Evolutionary conservation across 345 rosid genomes (phyloP).

Genomic region (Physaria fendleri): DNA sequence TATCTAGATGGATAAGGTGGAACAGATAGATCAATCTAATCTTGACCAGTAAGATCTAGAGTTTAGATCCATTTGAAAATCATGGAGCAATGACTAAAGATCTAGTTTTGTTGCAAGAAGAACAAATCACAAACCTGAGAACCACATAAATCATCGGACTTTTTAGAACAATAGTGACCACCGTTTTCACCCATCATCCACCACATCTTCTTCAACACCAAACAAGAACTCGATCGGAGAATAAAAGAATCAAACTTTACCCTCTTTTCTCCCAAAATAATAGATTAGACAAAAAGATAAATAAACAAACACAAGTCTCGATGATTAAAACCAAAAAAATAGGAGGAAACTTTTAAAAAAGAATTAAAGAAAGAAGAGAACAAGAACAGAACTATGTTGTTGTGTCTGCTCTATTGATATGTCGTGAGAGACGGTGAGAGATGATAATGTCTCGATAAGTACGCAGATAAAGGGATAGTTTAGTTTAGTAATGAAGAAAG

Average conservation of each 20-base stretch:
- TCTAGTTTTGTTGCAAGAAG: not conserved
- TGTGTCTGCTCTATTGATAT: conserved; percentile 4
- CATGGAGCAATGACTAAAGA: conserved; percentile 14
- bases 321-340: not conserved
- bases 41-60: conserved; percentile 12
- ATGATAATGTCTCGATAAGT: conserved; percentile 6
- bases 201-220: conserved; percentile 55
- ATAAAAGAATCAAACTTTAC: not conserved
- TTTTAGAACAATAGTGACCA: conserved; percentile 89
- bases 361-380: conserved; percentile 13
- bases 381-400: conserved; percentile 14
- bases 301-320: not conserved
- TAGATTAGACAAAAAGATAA: not conserved
- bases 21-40: not conserved
- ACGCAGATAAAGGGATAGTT: not conserved
- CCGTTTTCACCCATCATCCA: conserved; percentile 97
- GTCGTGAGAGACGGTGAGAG: not conserved
- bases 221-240: conserved; percentile 15
- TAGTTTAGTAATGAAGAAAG: conserved; percentile 18
- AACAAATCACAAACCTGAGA: conserved; percentile 48
- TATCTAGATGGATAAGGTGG: not conserved
- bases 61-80: not conserved
- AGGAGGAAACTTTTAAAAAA: not conserved
- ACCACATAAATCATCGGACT: conserved; percentile 78
- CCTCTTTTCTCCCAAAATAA: not conserved